Evolutionary conservation across 2,329 filamentous ascomycete species (phyloP).

Genomic region (Pyricularia sp.): DNA sequence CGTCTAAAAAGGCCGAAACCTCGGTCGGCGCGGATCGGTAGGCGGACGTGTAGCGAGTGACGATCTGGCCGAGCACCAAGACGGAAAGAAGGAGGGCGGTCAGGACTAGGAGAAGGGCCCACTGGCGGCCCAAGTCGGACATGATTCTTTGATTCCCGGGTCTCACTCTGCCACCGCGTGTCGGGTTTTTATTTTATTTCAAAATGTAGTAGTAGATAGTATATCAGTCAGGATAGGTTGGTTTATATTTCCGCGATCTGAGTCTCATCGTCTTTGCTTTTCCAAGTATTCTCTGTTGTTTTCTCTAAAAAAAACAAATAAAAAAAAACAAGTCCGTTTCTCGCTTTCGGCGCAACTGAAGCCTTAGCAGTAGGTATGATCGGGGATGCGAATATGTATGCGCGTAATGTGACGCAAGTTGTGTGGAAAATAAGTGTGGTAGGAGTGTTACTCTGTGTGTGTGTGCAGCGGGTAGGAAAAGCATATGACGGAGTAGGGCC

Average conservation of each 20-base stretch:
- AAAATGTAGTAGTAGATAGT: not conserved
- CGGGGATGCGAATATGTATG: not conserved
- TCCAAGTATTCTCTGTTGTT: not conserved
- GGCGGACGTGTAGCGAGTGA: slow-evolving; percentile 42
- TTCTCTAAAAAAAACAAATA: too few species aligned
- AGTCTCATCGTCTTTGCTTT: slow-evolving; percentile 6
- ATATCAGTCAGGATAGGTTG: not conserved
- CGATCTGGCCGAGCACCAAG: slow-evolving; percentile 42
- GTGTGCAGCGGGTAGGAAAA: not conserved
- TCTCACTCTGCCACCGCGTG: slow-evolving; percentile 6
- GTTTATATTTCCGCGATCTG: not conserved
- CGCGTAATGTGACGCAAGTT: not conserved
- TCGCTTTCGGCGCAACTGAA: not conserved
- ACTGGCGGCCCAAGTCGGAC: slow-evolving; percentile 42
- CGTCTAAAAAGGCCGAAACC: slow-evolving; percentile 47
- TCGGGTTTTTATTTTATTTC: not conserved
- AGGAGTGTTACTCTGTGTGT: not conserved
- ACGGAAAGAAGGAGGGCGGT: slow-evolving; percentile 48
- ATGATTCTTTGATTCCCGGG: slow-evolving; percentile 22
- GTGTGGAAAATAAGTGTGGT: not conserved
- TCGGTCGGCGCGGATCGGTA: slow-evolving; percentile 50
- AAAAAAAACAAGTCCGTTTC: too few species aligned
- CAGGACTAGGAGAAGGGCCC: slow-evolving; percentile 48
- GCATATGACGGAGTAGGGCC: not conserved
- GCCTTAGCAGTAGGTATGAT: not conserved